phyloP scores from a whole-genome alignment of 2,329 filamentous ascomycete genomes.

The Colletotrichum sp. region DNA sequence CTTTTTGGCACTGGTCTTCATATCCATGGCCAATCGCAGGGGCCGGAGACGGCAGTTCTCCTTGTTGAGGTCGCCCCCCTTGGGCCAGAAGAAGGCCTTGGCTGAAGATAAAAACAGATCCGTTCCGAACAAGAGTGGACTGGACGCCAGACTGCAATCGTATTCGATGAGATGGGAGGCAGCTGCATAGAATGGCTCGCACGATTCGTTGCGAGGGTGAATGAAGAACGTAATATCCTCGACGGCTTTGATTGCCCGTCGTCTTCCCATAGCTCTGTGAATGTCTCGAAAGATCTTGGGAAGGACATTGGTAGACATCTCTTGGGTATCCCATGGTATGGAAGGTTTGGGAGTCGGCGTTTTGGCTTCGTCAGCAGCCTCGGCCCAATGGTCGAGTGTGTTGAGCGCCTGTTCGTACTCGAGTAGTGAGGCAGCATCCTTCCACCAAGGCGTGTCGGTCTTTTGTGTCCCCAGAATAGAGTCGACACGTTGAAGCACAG shows the following conservation, averaged over 20 bases:
- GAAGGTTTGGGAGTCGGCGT: too few relatives aligned
- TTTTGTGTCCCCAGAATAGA: too few relatives aligned
- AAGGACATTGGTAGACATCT: background rate
- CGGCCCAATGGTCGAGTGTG: too few relatives aligned
- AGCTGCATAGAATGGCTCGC: background rate
- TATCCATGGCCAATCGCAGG: background rate
- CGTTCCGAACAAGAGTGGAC: too few relatives aligned
- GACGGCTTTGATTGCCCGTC: background rate
- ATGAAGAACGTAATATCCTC: background rate
- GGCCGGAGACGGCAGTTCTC: background rate
- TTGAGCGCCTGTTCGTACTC: too few relatives aligned
- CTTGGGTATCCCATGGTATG: too few relatives aligned
- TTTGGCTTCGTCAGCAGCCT: too few relatives aligned
- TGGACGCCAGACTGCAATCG: too few relatives aligned
- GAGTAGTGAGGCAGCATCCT: too few relatives aligned
- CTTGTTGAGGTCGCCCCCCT: background rate
- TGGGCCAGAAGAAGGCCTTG: background rate
- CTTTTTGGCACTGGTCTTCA: background rate
- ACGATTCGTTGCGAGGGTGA: background rate
- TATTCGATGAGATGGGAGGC: too few relatives aligned
- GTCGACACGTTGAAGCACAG: too few relatives aligned
- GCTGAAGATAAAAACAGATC: background rate
- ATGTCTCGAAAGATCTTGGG: background rate
- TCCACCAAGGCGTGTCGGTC: too few relatives aligned
- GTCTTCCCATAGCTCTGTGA: background rate